These are phyloP conservation scores for Cystobasidium onofrii DNA, from an alignment of 768 basidiomycete genomes.

Conservation along the genomic window DNA sequence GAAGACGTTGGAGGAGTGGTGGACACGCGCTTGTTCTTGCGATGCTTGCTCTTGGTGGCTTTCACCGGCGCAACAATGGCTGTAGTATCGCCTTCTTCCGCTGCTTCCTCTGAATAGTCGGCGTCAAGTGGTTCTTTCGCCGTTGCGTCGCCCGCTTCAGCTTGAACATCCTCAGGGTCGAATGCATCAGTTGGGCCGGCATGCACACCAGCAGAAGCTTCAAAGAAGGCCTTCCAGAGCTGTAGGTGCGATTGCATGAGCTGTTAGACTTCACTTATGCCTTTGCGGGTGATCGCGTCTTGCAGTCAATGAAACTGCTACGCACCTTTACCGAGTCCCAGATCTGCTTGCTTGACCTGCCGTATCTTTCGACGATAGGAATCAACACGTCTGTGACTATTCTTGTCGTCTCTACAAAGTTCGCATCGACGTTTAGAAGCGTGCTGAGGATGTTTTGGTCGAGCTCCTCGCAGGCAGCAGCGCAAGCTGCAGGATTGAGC, in stretches of 20 bases:
- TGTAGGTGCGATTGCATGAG: slow-evolving; percentile 42
- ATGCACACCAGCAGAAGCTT: slow-evolving; percentile 79
- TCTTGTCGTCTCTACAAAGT: slow-evolving; percentile 82
- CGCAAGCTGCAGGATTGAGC: slow-evolving; percentile 11
- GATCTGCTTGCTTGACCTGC: slow-evolving; percentile 75
- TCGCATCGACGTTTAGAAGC: slow-evolving; percentile 85
- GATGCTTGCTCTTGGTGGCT: not conserved
- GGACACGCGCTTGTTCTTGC: not conserved
- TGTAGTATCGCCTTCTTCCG: not conserved
- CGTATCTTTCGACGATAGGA: slow-evolving; percentile 82
- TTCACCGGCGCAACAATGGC: not conserved
- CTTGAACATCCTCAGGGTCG: slow-evolving; percentile 56
- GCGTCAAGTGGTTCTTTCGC: not conserved
- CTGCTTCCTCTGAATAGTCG: not conserved
- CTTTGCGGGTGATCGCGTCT: not conserved
- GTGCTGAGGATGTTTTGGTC: slow-evolving; percentile 47
- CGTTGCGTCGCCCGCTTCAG: slow-evolving; percentile 29
- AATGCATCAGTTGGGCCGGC: slow-evolving; percentile 48
- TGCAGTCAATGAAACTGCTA: slow-evolving; percentile 10
- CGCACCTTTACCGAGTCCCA: slow-evolving; percentile 80
- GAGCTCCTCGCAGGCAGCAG: slow-evolving; percentile 22
- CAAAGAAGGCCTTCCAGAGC: slow-evolving; percentile 98
- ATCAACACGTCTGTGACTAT: slow-evolving; percentile 69
- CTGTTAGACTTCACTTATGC: no score
- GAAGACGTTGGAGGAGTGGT: not conserved